These are phyloP conservation scores for Nepenthes mirabilis DNA, from an alignment of 148 eudicot species.

Conservation along the genomic window DNA sequence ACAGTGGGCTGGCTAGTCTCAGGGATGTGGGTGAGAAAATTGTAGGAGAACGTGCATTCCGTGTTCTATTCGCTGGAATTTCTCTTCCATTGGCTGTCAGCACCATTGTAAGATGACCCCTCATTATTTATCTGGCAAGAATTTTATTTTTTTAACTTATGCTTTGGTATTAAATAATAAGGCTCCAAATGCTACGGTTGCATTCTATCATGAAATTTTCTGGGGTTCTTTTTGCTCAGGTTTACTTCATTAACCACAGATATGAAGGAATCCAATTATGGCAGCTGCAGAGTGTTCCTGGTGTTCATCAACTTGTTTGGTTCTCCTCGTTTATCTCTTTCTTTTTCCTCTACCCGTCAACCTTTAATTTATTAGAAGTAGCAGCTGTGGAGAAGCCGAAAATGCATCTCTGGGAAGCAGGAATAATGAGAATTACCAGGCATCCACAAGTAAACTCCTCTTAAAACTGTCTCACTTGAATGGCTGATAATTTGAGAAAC, in stretches of 20 bases:
- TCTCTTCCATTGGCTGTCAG: constrained; percentile 94
- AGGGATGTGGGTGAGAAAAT: constrained; percentile 78
- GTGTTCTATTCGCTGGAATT: constrained; percentile 84
- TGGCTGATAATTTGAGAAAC: background rate
- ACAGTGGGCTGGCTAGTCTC: constrained; percentile 92
- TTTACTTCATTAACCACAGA: constrained; percentile 94
- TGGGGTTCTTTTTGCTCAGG: constrained; percentile 25
- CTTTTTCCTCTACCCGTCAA: constrained; percentile 86
- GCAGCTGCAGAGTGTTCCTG: constrained; percentile 78
- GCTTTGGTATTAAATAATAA: background rate
- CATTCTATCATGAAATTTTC: background rate
- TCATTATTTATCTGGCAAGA: no score
- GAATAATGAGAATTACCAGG: constrained; percentile 95
- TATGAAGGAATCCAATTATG: constrained; percentile 91
- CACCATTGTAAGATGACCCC: constrained; percentile 55
- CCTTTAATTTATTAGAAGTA: constrained; percentile 90
- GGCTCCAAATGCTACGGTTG: background rate
- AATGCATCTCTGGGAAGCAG: constrained; percentile 99
- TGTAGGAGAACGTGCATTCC: constrained; percentile 90
- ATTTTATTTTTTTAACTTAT: background rate
- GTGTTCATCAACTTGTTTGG: constrained; percentile 74
- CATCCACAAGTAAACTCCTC: constrained; percentile 72
- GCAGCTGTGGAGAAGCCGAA: constrained; percentile 99
- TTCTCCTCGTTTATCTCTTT: constrained; percentile 57
- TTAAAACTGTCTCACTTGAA: background rate